Evolutionary conservation across 495 filamentous ascomycete genomes (phyloP), one percentile per base, ranked within the genome.

Genomic region (Xylaria sp.): DNA sequence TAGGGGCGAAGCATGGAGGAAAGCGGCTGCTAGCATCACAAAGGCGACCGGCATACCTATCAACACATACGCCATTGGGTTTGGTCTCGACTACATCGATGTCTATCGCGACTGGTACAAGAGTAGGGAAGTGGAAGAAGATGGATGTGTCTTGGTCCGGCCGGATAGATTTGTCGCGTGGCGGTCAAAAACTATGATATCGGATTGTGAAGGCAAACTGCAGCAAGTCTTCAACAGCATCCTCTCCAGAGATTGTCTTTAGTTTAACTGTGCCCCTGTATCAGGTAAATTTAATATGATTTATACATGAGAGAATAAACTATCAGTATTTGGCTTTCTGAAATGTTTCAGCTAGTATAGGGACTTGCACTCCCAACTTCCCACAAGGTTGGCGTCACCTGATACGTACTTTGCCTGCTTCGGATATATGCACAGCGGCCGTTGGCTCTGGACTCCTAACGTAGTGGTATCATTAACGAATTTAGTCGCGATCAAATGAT

Each of bases 131-230:
- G 78, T 88, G 8, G 82, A 82, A n/a, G 87, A 88, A 62, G 80
- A 82, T 74, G 87, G 87, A 0, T 84, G 81, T 73, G 80, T 89
- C 5, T 73, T 89, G 40, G 75, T 84, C 14, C 73, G 85, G 21
- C 85, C 85, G 2, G 85, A 88, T 77, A 73, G 83, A 11, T 82
- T 85, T 71, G 79, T 88, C 6, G 81, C 83, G 7, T 88, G 85
- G 78, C 64, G 78, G 43, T 68, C 72, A n/a, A 50, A 41, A 14
- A 72, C 58, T 5, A 79, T 80, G 72, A 37, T 70, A 12, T 62
- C 72, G 0, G 75, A 80, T 35, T 71, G 67, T 50, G 73, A 77
- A n/a, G 71, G 29, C 37, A 74, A 73, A 55, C 50, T 83, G 19
- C 41, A 73, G 41, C 50, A 61, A 21, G 81, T 80, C 7, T 50